Evolutionary conservation across 139 green algal genomes (phyloP).

Genomic region (Limnomonas spitsbergensis): DNA sequence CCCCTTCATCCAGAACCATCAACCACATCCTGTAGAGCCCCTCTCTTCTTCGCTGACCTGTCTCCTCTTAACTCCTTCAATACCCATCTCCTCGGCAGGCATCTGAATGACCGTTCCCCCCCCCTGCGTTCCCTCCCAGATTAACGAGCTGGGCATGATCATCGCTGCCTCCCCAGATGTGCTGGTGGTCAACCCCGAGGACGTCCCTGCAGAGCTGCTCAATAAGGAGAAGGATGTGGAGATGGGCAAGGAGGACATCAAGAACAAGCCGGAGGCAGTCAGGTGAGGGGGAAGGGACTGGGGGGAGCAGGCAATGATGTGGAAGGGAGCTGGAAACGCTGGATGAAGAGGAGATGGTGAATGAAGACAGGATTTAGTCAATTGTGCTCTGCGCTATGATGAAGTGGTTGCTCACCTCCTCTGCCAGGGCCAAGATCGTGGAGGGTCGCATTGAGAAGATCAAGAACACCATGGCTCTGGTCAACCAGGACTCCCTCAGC

Average conservation of each 20-base stretch:
- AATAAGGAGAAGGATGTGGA: conserved; percentile 78
- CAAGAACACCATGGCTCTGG: conserved; percentile 60
- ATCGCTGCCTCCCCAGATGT: conserved; percentile 59
- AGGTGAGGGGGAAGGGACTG: no score
- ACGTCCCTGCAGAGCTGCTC: conserved; percentile 62
- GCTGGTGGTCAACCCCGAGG: conserved; percentile 44
- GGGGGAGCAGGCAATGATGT: no score
- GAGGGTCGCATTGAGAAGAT: conserved; percentile 90
- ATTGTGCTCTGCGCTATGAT: no score
- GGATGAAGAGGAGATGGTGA: no score
- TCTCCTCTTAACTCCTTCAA: no score
- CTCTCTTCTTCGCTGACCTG: no score
- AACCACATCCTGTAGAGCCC: no score
- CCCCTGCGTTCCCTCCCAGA: neutral
- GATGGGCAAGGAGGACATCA: conserved; percentile 94
- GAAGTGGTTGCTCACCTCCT: conserved; percentile 31
- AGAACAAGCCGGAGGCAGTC: conserved; percentile 92
- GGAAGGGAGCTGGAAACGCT: no score
- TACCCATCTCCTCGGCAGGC: no score
- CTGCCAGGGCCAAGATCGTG: conserved; percentile 79
- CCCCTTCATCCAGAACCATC: no score
- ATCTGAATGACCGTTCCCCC: no score
- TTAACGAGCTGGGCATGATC: conserved; percentile 65
- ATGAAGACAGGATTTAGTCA: no score
- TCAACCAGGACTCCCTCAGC: neutral